Evolutionary conservation across 2,329 filamentous ascomycete species (phyloP).

Genomic region (Sclerotinia trifoliorum): DNA sequence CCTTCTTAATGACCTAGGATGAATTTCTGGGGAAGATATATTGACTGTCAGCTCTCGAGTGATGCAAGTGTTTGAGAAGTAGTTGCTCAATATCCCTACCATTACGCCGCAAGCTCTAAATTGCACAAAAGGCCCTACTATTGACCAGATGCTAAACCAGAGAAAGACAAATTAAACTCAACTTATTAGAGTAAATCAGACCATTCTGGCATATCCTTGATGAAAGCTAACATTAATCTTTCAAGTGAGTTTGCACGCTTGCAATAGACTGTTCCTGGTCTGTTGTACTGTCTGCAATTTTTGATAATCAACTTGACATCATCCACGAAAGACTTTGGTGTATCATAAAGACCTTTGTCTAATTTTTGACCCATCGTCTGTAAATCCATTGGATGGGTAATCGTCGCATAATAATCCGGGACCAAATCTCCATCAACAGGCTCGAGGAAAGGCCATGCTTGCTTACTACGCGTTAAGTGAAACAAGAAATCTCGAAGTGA

Average conservation of each 20-base stretch:
- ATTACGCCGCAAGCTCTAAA: neutral
- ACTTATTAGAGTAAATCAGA: neutral
- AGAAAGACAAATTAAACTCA: too few relatives aligned
- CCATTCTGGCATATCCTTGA: conserved; percentile 1
- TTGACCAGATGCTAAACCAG: neutral
- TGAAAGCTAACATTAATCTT: neutral
- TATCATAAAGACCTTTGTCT: neutral
- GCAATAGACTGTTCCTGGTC: neutral
- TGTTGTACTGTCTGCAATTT: conserved; percentile 8
- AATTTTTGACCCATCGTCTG: conserved; percentile 1
- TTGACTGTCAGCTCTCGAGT: too few relatives aligned
- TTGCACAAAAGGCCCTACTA: neutral
- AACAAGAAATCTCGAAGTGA: neutral
- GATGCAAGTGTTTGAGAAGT: neutral
- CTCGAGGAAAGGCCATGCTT: neutral
- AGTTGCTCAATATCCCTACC: neutral
- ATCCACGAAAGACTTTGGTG: neutral
- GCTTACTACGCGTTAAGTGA: neutral
- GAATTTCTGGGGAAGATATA: too few relatives aligned
- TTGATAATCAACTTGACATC: conserved; percentile 16
- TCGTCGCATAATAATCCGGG: neutral
- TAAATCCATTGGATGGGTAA: conserved; percentile 5
- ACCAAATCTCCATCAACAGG: neutral
- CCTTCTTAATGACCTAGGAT: neutral
- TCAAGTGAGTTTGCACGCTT: neutral